Base-by-base conservation (phyloP, 1,139 yeast species). In the Petasospora rhodanensis region DNA sequence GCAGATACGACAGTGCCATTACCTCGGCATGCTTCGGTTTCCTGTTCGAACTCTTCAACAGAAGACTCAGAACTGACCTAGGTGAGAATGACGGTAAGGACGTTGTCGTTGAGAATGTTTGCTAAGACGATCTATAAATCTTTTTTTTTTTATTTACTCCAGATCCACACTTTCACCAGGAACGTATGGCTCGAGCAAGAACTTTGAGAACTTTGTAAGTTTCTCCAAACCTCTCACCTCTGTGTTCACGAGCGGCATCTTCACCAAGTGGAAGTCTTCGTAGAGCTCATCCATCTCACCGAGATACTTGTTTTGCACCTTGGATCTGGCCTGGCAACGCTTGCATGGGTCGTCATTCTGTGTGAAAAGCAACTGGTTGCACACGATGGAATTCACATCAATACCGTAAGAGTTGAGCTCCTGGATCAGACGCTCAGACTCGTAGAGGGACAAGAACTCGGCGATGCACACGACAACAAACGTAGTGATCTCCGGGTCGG, bases 381-480 rank as follows among this genome's bases (percentile, higher is more conserved):
- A 95, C 42, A 91, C 89, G 52, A 91, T 91, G 27, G 96, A 82
- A 60, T 87, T 91, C 42, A 93, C 95, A 58, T 91, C 98, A 80
- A 91, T 91, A 47, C 87, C 84, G 62, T 85, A 91, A 34, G 93
- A 79, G 65, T 87, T 82, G 57, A 91, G 74, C 58, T 91, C 98
- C 64, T 91, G 98, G 48, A 89, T 84, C 80, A 91, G 77, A 64
- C 98, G 79, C 65, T 91, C 98, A 16, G 97, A 89, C 62, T 91
- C 98, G 60, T 91, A 91, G 34, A 91, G 69, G 3, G 97, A 89
- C 55, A 91, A 70, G 61, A 91, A 91, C 63, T 91, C 98, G 29
- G 96, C 86, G 46, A 91, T 91, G 64, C 98, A 91, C 27, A 91
- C 98, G 64, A 97, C 91, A 18, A 91, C 85, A 59, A 91, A 91